Evolutionary conservation across 2,329 filamentous ascomycete genomes (phyloP).

Genomic region (Fusarium albosuccineum): DNA sequence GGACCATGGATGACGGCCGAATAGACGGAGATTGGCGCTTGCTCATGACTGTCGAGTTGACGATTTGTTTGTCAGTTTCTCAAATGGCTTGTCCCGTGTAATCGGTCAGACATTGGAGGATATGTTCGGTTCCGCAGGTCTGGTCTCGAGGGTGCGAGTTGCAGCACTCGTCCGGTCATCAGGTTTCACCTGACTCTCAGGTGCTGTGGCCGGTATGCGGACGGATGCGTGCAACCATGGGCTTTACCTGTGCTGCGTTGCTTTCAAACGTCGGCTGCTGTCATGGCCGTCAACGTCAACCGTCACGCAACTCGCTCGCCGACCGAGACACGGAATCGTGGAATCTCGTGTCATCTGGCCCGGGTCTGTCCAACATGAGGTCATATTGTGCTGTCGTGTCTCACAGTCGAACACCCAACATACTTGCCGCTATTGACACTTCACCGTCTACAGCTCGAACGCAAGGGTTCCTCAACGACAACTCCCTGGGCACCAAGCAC

Average conservation of each 20-base stretch:
- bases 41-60: not conserved
- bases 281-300: slow-evolving; percentile 1
- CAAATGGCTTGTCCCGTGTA: not conserved
- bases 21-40: not conserved
- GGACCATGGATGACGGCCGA: not conserved
- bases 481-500: not conserved
- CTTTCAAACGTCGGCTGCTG: not conserved
- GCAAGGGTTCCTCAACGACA: not conserved
- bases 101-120: not conserved
- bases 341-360: slow-evolving; percentile 25
- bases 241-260: slow-evolving; percentile 13
- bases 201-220: not conserved
- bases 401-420: not conserved
- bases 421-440: not conserved
- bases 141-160: not conserved
- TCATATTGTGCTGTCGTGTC: slow-evolving; percentile 5
- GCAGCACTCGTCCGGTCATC: not conserved
- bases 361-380: slow-evolving; percentile 25
- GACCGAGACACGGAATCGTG: slow-evolving; percentile 24
- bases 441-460: slow-evolving; percentile 14
- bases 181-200: not conserved
- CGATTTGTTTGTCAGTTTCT: not conserved
- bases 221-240: slow-evolving; percentile 7
- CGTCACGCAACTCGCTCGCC: not conserved
- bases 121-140: slow-evolving; percentile 1